Evolutionary conservation across 2,329 filamentous ascomycete species (phyloP), one percentile per base, ranked within the genome.

Genomic region (Calonectria pseudoreteaudii): DNA sequence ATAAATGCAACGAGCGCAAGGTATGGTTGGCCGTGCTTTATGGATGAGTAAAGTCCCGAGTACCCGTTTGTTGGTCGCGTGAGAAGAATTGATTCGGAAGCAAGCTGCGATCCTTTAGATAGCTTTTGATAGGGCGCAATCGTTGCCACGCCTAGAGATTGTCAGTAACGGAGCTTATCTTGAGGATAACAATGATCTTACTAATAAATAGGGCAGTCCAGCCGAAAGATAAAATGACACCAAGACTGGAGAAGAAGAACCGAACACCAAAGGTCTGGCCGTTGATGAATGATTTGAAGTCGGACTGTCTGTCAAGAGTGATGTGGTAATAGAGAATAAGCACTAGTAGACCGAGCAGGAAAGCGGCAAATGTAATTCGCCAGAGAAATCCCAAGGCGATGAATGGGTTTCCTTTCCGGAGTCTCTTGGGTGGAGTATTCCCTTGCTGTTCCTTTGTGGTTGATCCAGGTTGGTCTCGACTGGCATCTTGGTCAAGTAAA

Each of bases 171-270:
- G n/a, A 2, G n/a, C 5, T 16, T 4, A 0, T 3, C 4, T 28
- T 0, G 44, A 3, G 0, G 13, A 1, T 18, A 16, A 31, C 20
- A n/a, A 56, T 20, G 2, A 9, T 14, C 78, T 64, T 4, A 79
- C 88, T 89, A 5, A 71, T 76, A n/a, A 87, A 87, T 6, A 88
- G 82, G 1, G 82, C 81, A 16, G 84, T 80, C 86, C 85, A 88
- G 60, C 83, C 83, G 36, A 87, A 82, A 7, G 85, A 83, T 5
- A 86, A 81, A 20, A 82, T 75, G 1, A 88, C 86, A 14, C 86
- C 87, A 0, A 87, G 68, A 0, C 80, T 79, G 3, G 86, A 86
- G 64, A 86, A 84, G 10, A 88, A 76, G 66, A 88, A 88, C 10
- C 86, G 80, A 0, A 86, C 84, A 7, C 86, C 86, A 66, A 88